phyloP scores from a whole-genome alignment of 2,329 filamentous ascomycete genomes.

The Botrytis medusae region DNA sequence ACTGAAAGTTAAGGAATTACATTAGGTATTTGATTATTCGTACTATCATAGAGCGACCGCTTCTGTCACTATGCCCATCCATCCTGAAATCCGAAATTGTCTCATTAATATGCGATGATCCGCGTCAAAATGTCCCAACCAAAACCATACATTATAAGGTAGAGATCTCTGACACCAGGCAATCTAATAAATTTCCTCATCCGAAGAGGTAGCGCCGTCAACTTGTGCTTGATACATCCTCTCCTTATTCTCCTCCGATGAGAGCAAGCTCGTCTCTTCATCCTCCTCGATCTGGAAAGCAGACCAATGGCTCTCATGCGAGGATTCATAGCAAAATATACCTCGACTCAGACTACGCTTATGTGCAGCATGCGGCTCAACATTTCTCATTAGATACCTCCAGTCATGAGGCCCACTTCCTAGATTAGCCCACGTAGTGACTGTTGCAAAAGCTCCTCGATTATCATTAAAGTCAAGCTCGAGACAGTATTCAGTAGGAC shows the following conservation, averaged over 20 bases:
- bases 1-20: neutral
- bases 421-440: neutral
- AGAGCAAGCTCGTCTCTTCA: neutral
- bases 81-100: neutral
- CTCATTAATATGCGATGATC: neutral
- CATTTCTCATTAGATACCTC: neutral
- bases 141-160: neutral
- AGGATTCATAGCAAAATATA: neutral
- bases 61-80: neutral
- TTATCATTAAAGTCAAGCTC: neutral
- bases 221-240: neutral
- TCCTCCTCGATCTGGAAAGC: neutral
- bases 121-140: neutral
- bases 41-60: neutral
- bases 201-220: neutral
- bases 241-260: neutral
- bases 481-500: neutral
- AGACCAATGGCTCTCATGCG: neutral
- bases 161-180: no score
- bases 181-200: neutral
- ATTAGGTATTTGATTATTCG: no score
- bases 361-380: neutral
- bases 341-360: neutral
- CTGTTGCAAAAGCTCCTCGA: neutral
- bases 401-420: neutral